Percentiles rank a stretch among this genome's conserved stretches.
phyloP scores from a whole-genome alignment of 257 asterid genomes.

The Solanum arcanum region DNA sequence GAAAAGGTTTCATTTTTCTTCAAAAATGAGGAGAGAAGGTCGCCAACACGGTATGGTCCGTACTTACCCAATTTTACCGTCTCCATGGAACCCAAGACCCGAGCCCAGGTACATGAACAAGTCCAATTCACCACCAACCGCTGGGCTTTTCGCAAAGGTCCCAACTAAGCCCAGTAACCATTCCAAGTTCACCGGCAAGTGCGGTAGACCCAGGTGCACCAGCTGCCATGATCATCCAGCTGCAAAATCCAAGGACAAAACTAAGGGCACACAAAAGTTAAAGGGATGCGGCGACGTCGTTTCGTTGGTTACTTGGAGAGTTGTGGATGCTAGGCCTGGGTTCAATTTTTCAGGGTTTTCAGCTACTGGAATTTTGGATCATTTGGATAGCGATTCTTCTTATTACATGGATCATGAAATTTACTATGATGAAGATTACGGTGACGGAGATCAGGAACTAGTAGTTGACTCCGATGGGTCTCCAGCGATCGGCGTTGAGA shows the following conservation, averaged over 20 bases:
- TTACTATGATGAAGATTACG: background rate
- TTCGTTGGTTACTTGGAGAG: conserved; percentile 45
- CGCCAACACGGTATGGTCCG: conserved; percentile 74
- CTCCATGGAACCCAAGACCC: conserved; percentile 23
- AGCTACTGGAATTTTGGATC: conserved; percentile 49
- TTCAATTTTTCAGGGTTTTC: conserved; percentile 40
- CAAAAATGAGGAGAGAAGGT: conserved; percentile 63
- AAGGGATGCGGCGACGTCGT: conserved; percentile 21
- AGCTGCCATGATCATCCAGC: conserved; percentile 47
- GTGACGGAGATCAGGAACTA: background rate
- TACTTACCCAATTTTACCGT: conserved; percentile 28
- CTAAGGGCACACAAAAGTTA: conserved; percentile 46
- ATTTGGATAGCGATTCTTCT: conserved; percentile 16
- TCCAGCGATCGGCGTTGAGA: background rate
- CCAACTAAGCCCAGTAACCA: conserved; percentile 72
- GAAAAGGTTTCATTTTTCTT: background rate
- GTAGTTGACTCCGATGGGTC: background rate
- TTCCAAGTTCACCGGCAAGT: conserved; percentile 78
- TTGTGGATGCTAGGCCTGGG: conserved; percentile 32
- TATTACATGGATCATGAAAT: background rate
- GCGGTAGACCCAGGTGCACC: conserved; percentile 46
- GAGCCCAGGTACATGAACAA: conserved; percentile 8
- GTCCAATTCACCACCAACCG: conserved; percentile 40
- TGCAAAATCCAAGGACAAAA: conserved; percentile 49
- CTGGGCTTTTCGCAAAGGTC: conserved; percentile 53